phyloP scores from a whole-genome alignment of 2,329 filamentous ascomycete species.

The Metarhizium sp. region DNA sequence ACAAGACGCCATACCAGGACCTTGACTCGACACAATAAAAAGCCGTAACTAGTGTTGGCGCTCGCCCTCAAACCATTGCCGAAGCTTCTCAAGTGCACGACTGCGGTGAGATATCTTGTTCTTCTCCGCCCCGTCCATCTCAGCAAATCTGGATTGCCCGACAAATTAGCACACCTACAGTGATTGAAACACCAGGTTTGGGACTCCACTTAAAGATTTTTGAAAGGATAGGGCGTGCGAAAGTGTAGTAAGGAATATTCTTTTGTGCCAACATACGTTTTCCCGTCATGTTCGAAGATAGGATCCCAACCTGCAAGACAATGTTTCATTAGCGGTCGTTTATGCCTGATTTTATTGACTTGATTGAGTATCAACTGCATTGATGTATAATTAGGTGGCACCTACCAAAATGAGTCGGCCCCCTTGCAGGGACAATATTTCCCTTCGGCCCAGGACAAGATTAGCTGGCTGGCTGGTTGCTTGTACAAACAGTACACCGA shows the following conservation, averaged over 20 bases:
- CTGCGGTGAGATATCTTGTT: conserved; percentile 89
- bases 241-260: not conserved
- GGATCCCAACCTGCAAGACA: conserved; percentile 73
- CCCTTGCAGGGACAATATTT: conserved; percentile 76
- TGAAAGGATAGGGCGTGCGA: not conserved
- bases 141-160: conserved; percentile 56
- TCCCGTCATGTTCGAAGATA: conserved; percentile 85
- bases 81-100: conserved; percentile 79
- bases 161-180: not conserved
- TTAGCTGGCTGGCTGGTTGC: not conserved
- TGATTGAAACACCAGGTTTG: not conserved
- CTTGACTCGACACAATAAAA: not conserved
- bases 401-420: conserved; percentile 74
- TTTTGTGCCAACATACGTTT: conserved; percentile 49
- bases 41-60: not conserved
- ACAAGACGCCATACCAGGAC: not conserved
- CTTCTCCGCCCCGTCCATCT: conserved; percentile 84
- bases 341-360: not conserved
- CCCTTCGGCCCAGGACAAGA: conserved; percentile 30
- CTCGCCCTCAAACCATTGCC: conserved; percentile 54
- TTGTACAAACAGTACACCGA: not conserved
- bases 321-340: not conserved
- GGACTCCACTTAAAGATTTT: not conserved
- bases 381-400: not conserved
- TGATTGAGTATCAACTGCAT: conserved; percentile 5